These are phyloP conservation scores for Dactylonectria macrodidyma DNA, from an alignment of 2,329 filamentous ascomycete species.

Conservation along the genomic window DNA sequence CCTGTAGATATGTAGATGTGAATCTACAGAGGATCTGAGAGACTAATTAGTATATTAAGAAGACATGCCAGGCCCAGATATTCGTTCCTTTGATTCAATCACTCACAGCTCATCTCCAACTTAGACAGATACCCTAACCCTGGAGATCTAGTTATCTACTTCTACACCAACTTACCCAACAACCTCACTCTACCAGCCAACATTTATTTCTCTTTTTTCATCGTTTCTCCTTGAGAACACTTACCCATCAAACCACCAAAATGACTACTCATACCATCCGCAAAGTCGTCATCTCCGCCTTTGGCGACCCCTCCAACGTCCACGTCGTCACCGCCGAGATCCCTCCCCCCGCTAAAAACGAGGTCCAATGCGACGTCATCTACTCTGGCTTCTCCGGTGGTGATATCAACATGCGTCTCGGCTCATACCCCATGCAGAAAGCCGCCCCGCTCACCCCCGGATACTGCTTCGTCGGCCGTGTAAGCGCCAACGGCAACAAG, in stretches of 20 bases:
- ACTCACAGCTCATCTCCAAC: neutral
- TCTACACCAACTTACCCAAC: neutral
- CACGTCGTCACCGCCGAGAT: slow-evolving; percentile 54
- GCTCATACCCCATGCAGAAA: slow-evolving; percentile 62
- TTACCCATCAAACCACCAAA: neutral
- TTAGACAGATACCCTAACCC: neutral
- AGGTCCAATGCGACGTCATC: slow-evolving; percentile 64
- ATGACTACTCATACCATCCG: slow-evolving; percentile 54
- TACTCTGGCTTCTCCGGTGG: slow-evolving; percentile 64
- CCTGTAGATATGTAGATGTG: neutral
- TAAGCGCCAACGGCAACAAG: slow-evolving; percentile 56
- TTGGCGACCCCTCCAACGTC: slow-evolving; percentile 57
- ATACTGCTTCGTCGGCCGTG: slow-evolving; percentile 63
- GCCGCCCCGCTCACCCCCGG: slow-evolving; percentile 64
- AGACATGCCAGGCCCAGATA: neutral
- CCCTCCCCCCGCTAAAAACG: slow-evolving; percentile 55
- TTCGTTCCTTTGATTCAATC: neutral
- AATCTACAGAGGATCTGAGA: neutral
- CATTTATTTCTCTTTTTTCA: neutral
- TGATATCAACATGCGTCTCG: slow-evolving; percentile 65
- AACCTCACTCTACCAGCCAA: neutral
- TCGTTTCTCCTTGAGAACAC: neutral
- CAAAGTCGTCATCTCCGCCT: slow-evolving; percentile 61
- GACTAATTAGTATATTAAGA: neutral
- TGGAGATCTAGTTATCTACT: neutral